Evolutionary conservation across 345 rosid genomes (phyloP).

Genomic region (Sonneratia alba): DNA sequence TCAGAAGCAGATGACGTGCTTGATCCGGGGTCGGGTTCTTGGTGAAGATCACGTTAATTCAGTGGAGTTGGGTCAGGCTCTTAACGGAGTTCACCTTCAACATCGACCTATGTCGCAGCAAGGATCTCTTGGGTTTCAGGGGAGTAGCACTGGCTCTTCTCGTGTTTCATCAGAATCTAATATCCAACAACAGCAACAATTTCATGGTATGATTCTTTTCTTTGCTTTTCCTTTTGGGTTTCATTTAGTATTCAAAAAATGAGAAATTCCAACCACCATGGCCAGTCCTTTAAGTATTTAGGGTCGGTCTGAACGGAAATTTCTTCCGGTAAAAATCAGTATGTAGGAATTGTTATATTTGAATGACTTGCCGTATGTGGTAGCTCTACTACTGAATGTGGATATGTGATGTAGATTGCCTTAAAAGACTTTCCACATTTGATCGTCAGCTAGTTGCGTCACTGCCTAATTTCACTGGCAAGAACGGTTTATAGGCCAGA

Average conservation of each 20-base stretch:
- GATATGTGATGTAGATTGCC: neutral
- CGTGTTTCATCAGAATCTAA: constrained; percentile 1
- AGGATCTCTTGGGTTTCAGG: constrained; percentile 3
- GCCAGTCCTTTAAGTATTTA: too few species aligned
- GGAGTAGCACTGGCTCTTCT: constrained; percentile 9
- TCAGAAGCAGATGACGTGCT: constrained; percentile 46
- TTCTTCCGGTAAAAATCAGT: neutral
- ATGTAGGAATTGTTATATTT: neutral
- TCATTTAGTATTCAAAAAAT: too few species aligned
- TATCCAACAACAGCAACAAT: constrained; percentile 1
- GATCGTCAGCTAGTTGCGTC: neutral
- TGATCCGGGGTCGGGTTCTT: neutral
- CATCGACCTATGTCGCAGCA: constrained; percentile 5
- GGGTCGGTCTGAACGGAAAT: too few species aligned
- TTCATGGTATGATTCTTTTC: neutral
- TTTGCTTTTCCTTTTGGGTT: neutral
- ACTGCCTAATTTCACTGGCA: neutral
- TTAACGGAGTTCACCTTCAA: neutral
- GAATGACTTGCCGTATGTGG: neutral
- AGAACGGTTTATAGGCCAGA: too few species aligned
- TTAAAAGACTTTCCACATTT: neutral
- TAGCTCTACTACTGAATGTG: neutral
- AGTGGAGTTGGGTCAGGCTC: neutral
- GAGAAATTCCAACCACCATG: too few species aligned
- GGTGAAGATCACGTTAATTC: too few species aligned